phyloP scores from a whole-genome alignment of 1,139 yeast genomes.

The Diutina pseudorugosa region DNA sequence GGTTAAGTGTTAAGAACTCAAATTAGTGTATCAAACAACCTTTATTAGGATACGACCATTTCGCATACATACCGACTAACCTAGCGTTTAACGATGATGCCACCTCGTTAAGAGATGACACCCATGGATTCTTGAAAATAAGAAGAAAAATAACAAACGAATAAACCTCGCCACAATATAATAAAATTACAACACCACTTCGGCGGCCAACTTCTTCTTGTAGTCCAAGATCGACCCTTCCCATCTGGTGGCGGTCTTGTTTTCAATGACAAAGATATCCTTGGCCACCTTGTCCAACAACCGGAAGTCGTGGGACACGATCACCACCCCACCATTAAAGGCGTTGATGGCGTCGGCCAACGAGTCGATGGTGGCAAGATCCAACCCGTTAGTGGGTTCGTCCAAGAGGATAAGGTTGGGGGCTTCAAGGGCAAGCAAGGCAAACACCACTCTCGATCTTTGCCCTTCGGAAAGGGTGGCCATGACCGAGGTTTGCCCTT shows the following conservation, averaged over 20 bases:
- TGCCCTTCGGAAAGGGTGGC: slow-evolving; percentile 98
- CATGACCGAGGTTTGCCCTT: slow-evolving; percentile 97
- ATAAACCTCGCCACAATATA: no score
- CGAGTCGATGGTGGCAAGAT: slow-evolving; percentile 95
- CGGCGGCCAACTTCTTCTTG: slow-evolving; percentile 86
- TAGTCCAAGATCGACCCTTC: slow-evolving; percentile 82
- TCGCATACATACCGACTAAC: not conserved
- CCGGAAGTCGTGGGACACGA: slow-evolving; percentile 98
- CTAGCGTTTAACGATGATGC: not conserved
- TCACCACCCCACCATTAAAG: slow-evolving; percentile 96
- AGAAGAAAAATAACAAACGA: no score
- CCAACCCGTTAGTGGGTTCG: slow-evolving; percentile 99
- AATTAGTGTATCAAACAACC: not conserved
- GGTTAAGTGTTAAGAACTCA: no score
- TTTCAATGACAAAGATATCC: slow-evolving; percentile 91
- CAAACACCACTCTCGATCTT: slow-evolving; percentile 97
- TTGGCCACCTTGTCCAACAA: slow-evolving; percentile 93
- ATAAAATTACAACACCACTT: slow-evolving; percentile 41
- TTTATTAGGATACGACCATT: not conserved
- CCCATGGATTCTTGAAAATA: no score
- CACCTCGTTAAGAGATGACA: not conserved
- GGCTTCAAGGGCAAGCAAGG: slow-evolving; percentile 84
- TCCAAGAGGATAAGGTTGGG: slow-evolving; percentile 93
- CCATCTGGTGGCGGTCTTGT: slow-evolving; percentile 95
- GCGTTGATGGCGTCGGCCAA: slow-evolving; percentile 91